Evolutionary conservation across 2,329 filamentous ascomycete genomes (phyloP), one percentile per base, ranked within the genome.

Genomic region (Colletotrichum salicis): DNA sequence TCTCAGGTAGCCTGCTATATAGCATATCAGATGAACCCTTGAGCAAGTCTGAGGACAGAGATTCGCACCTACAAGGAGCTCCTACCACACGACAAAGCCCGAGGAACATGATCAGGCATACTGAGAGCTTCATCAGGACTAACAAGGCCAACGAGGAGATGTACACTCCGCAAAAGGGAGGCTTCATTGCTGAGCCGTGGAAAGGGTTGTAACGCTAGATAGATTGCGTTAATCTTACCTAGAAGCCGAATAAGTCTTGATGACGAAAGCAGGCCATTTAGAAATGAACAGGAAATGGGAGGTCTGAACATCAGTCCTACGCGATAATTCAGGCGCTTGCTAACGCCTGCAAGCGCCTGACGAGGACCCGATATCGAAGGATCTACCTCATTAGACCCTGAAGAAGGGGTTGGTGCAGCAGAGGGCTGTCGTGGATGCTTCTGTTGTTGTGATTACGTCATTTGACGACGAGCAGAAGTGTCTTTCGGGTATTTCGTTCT

Each of bases 241-340:
- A 29, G 27, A 29, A 29, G 27, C 27, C 27, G 27, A 29, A 29
- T 48, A 6, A 10, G 8, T n/a, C 1, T 48, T 48, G 7, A 48
- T 11, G 41, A 48, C 19, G 41, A 19, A n/a, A 48, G 19, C 19
- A 10, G 41, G 7, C 19, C 19, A 48, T 48, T 1, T 3, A 48
- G 8, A 48, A 48, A 10, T 19, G 19, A 19, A 5, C 4, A 73
- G 73, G 66, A 29, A 51, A 59, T 57, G 67, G 68, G 22, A 22
- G 67, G 29, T 58, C 73, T 45, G 67, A 74, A 45, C 73, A 72
- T 33, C 68, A 65, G 58, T 74, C 69, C 13, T 62, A 68, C 56
- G 64, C 63, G 22, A 29, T 73, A 7, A 71, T 64, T 33, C 67
- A 72, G 51, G 71, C 71, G 33, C 71, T 62, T 29, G 70, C 55